Conservation (phyloP, 1,284 basidiomycete genomes). For the Kalmanozyma brasiliensis region DNA sequence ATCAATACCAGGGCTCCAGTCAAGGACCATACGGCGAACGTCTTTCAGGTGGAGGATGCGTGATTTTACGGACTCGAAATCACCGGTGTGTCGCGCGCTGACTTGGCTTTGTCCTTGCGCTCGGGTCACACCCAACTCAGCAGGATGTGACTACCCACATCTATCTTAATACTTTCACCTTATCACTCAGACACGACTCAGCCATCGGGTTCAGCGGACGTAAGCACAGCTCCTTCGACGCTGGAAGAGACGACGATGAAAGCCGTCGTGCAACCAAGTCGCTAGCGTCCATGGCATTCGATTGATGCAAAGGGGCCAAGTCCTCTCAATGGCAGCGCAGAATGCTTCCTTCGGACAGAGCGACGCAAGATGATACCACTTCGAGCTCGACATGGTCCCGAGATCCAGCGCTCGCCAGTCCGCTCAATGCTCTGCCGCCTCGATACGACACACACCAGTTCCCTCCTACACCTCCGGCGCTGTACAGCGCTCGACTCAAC, state of each 20-base stretch:
- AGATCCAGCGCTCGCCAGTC: not conserved
- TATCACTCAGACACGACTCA: too few species aligned
- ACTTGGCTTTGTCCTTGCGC: too few species aligned
- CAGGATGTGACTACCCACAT: too few species aligned
- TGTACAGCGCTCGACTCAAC: slow-evolving; percentile 4
- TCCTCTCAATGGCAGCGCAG: not conserved
- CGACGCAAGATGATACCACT: not conserved
- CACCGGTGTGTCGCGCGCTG: too few species aligned
- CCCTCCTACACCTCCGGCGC: slow-evolving; percentile 44
- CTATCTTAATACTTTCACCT: too few species aligned
- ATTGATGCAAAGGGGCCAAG: not conserved
- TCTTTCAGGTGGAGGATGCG: too few species aligned
- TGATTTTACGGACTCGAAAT: too few species aligned
- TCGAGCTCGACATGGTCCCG: not conserved
- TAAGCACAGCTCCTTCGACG: not conserved
- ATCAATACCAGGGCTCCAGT: too few species aligned
- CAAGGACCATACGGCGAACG: too few species aligned
- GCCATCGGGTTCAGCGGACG: too few species aligned
- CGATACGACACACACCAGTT: slow-evolving; percentile 42
- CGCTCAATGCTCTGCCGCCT: slow-evolving; percentile 23
- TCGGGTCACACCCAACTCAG: too few species aligned
- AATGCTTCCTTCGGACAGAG: not conserved
- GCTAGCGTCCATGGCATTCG: too few species aligned
- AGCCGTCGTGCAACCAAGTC: not conserved
- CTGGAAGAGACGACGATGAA: not conserved